Conservation (phyloP, 2,329 filamentous ascomycete genomes). For the Ramichloridium luteum region DNA sequence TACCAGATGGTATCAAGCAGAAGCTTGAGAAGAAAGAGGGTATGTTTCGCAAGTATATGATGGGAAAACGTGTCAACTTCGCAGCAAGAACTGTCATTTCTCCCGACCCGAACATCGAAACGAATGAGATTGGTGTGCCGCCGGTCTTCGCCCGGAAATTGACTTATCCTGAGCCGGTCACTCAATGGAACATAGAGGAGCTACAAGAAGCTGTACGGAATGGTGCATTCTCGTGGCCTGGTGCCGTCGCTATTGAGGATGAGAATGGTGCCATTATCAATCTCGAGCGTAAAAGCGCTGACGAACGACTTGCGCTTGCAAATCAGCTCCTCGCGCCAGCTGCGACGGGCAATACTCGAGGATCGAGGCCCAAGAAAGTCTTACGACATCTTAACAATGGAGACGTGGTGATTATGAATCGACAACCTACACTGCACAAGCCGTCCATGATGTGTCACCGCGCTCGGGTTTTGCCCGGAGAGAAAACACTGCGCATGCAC, state of each 20-base stretch:
- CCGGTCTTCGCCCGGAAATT: slow-evolving; percentile 95
- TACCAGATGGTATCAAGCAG: slow-evolving; percentile 94
- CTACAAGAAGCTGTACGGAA: slow-evolving; percentile 95
- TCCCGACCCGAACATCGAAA: slow-evolving; percentile 96
- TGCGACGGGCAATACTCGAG: slow-evolving; percentile 53
- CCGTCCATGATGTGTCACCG: slow-evolving; percentile 98
- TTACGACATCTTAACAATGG: slow-evolving; percentile 92
- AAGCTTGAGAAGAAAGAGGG: slow-evolving; percentile 98
- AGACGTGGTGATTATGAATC: slow-evolving; percentile 97
- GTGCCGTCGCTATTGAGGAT: slow-evolving; percentile 87
- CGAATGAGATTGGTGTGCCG: slow-evolving; percentile 95
- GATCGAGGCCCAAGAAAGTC: slow-evolving; percentile 85
- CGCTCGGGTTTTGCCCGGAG: slow-evolving; percentile 79
- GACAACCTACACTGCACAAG: slow-evolving; percentile 94
- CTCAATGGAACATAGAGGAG: slow-evolving; percentile 91
- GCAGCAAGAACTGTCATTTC: slow-evolving; percentile 96
- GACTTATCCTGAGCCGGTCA: slow-evolving; percentile 94
- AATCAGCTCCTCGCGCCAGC: slow-evolving; percentile 87
- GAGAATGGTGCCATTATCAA: slow-evolving; percentile 88
- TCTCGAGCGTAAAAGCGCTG: slow-evolving; percentile 71
- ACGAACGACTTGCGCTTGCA: slow-evolving; percentile 78
- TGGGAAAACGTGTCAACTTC: slow-evolving; percentile 99
- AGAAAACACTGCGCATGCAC: slow-evolving; percentile 98
- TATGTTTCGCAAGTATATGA: slow-evolving; percentile 98
- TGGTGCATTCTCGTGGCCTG: slow-evolving; percentile 84